phyloP scores from a whole-genome alignment of 495 filamentous ascomycete genomes.

The Hypoxylon lienhwacheense region DNA sequence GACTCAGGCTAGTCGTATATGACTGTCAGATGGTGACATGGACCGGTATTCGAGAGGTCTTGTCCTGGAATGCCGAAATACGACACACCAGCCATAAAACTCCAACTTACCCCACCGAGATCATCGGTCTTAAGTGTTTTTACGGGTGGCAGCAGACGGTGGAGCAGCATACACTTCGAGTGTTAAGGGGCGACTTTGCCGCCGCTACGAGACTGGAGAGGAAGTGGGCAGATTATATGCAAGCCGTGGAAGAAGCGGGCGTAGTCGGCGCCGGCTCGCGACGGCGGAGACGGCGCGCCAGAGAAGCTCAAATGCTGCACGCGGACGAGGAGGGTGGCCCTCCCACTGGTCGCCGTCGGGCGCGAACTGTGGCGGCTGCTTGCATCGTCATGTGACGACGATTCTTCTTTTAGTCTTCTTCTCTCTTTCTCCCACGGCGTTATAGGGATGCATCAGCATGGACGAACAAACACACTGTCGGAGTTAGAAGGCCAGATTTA shows the following conservation, averaged over 20 bases:
- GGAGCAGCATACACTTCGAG: slow-evolving; percentile 84
- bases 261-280: slow-evolving; percentile 60
- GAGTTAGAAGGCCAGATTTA: slow-evolving; percentile 12
- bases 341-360: slow-evolving; percentile 49
- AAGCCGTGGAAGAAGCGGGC: slow-evolving; percentile 82
- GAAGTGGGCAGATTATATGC: slow-evolving; percentile 96
- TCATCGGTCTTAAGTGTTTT: slow-evolving; percentile 88
- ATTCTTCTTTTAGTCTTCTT: no score
- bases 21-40: slow-evolving; percentile 90
- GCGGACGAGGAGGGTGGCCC: slow-evolving; percentile 75
- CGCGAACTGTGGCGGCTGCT: slow-evolving; percentile 54
- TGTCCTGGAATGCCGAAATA: slow-evolving; percentile 78
- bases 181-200: slow-evolving; percentile 70
- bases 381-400: slow-evolving; percentile 59
- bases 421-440: no score
- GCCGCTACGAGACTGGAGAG: slow-evolving; percentile 74
- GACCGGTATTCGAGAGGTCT: slow-evolving; percentile 84
- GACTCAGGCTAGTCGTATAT: slow-evolving; percentile 79
- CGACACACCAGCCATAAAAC: slow-evolving; percentile 43
- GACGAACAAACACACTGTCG: background rate
- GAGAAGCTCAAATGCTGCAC: slow-evolving; percentile 74
- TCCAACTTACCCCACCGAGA: slow-evolving; percentile 63
- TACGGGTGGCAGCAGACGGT: slow-evolving; percentile 95
- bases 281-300: slow-evolving; percentile 69
- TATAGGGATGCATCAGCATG: slow-evolving; percentile 19